Evolutionary conservation across 1,284 basidiomycete genomes (phyloP).

Genomic region (Cryptococcus wingfieldii): DNA sequence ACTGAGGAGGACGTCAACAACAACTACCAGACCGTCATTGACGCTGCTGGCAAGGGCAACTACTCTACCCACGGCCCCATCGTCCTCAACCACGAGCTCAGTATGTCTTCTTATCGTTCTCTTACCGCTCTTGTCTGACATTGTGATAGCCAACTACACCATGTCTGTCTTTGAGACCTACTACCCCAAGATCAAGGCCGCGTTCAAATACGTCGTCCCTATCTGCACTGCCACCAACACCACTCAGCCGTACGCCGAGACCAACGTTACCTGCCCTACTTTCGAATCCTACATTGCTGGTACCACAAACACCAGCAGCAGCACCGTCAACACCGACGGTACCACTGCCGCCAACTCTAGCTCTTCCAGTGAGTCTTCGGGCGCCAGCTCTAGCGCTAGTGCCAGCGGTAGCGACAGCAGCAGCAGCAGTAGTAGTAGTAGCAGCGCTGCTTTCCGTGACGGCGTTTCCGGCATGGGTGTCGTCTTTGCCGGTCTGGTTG

Average conservation of each 20-base stretch:
- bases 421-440: not conserved
- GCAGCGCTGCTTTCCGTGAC: not conserved
- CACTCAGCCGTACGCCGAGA: conserved; percentile 52
- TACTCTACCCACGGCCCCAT: conserved; percentile 47
- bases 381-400: not conserved
- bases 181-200: conserved; percentile 38
- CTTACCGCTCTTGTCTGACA: not conserved
- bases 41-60: conserved; percentile 41
- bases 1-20: conserved; percentile 43
- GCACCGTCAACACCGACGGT: not conserved
- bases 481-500: not conserved
- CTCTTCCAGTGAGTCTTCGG: not conserved
- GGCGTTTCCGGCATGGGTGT: not conserved
- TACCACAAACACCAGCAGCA: not conserved
- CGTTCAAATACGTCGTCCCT: conserved; percentile 47
- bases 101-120: not conserved
- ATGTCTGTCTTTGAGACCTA: conserved; percentile 42
- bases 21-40: conserved; percentile 52
- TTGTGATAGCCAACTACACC: conserved; percentile 41
- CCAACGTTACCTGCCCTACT: conserved; percentile 41
- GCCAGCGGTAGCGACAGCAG: not conserved
- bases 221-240: conserved; percentile 46
- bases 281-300: conserved; percentile 23
- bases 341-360: not conserved
- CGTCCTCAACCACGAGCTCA: conserved; percentile 49